Evolutionary conservation across 208 protist species (phyloP), one percentile per base, ranked within the genome.

Genomic region (Borovskyia barvae): DNA sequence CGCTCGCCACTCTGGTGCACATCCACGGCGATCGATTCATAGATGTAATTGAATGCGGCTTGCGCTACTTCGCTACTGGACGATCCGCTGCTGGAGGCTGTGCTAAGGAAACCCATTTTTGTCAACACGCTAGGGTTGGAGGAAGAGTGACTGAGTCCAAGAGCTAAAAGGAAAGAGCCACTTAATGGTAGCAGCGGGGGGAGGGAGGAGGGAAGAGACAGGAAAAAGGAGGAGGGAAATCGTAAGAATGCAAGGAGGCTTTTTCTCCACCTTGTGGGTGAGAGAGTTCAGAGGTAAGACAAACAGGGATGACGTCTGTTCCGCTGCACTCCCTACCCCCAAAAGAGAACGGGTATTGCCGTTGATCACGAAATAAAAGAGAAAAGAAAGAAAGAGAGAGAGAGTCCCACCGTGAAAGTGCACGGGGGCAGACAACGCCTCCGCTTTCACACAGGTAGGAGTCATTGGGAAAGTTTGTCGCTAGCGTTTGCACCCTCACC

Each of bases 31-130:
- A 14, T 46, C 26, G 47, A 46, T 41, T 64, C 43, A 26, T 62
- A 75, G 30, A 79, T 39, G 54, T 59, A 74, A 14, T 72, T 50
- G 40, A 81, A 81, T 2, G 57, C 68, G 15, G 75, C 64, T n/a
- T 78, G 48, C 6, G 29, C 53, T 5, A 65, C 35, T 4, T 47
- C 46, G 19, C 3, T 20, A 26, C 40, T 66, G 17, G 28, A 20
- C 32, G 4, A 8, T 24, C 51, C 39, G 17, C 46, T 60, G 6
- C 37, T 22, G 14, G 40, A 56, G 4, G 60, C 50, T 4, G 58
- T 30, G 6, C 22, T 57, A 24, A 64, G 41, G n/a, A 67, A 66
- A 2, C 37, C 45, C 70, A 72, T n/a, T n/a, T n/a, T 54, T 2
- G 19, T 28, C 19, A 42, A 0, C 3, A 39, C 7, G 19, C 25